These are phyloP conservation scores for Rhododendron vialii DNA, from an alignment of 148 eudicot genomes.

Conservation along the genomic window DNA sequence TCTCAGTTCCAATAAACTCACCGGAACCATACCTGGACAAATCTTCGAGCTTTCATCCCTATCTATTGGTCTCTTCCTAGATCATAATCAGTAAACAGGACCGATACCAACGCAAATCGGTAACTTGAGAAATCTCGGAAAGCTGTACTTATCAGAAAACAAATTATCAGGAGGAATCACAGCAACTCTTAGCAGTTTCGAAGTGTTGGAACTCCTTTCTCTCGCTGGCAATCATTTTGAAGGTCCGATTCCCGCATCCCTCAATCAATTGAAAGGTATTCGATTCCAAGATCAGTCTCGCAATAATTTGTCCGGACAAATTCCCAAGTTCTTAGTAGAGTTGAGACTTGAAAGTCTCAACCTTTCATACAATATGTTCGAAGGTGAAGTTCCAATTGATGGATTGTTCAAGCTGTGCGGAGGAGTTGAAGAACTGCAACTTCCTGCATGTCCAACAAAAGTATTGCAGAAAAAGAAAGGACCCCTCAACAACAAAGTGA, in stretches of 20 bases:
- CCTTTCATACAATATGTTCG: constrained; percentile 14
- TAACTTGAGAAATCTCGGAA: not conserved
- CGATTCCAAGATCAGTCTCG: constrained; percentile 6
- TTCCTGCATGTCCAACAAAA: not conserved
- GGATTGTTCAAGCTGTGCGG: constrained; percentile 26
- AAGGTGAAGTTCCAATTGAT: constrained; percentile 18
- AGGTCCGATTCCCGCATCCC: constrained; percentile 13
- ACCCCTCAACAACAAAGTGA: not conserved
- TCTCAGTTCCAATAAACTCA: not conserved
- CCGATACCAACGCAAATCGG: constrained; percentile 8
- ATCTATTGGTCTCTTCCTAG: not conserved
- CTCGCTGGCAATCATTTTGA: constrained; percentile 9
- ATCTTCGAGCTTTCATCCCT: not conserved
- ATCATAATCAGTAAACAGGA: not conserved
- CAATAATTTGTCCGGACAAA: constrained; percentile 16
- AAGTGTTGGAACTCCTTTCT: not conserved
- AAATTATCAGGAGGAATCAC: constrained; percentile 13
- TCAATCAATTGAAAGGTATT: constrained; percentile 2
- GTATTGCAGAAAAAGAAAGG: not conserved
- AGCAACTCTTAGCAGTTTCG: not conserved
- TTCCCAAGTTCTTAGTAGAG: constrained; percentile 2
- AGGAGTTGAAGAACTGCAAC: constrained; percentile 6
- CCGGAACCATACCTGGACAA: constrained; percentile 2
- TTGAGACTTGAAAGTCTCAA: not conserved
- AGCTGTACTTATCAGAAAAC: constrained; percentile 1